Base-by-base conservation (phyloP, 2,329 filamentous ascomycete genomes). In the Cladosporium sp. region DNA sequence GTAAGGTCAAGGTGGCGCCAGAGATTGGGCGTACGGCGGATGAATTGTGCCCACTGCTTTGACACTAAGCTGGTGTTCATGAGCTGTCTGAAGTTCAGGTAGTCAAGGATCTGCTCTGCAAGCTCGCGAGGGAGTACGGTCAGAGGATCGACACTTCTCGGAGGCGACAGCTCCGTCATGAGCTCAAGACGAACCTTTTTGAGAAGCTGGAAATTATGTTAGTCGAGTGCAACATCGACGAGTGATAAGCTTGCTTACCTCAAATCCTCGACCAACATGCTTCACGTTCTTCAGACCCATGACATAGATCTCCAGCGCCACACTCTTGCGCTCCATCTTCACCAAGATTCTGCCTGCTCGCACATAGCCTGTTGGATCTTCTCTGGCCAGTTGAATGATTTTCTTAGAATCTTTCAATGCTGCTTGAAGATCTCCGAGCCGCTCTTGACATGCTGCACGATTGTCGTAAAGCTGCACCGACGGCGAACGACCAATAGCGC, bases 321-420 rank as follows among this genome's bases (percentile, higher is more conserved):
- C 81, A n/a, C 82, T 79, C 2, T 77, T 73, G 71, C 84, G 86
- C 12, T 80, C 78, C 76, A 83, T 81, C 66, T 80, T 80, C 59
- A 79, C 73, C 14, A 83, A 72, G 8, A 81, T 70, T 65, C 82
- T 83, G 2, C 81, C 85, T 29, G 83, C 83, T 62, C 85, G 83
- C 31, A 88, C 72, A 72, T 88, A 88, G 10, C 86, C 86, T 73
- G 81, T 81, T n/a, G 83, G 79, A 74, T 86, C 82, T 26, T 79
- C 77, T 64, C 80, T 81, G 56, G 82, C 75, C 18, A 78, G 69
- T 64, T 81, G 81, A 64, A 89, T 86, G 78, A 87, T 86, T 23
- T 78, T 78, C 67, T 82, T 83, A n/a, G 83, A 83, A 79, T 88
- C 85, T 64, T 80, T 79, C 11, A 88, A 78, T 0, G 86, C 86